Evolutionary conservation across 768 basidiomycete species (phyloP), one percentile per base, ranked within the genome.

Genomic region (Suillus paluster): DNA sequence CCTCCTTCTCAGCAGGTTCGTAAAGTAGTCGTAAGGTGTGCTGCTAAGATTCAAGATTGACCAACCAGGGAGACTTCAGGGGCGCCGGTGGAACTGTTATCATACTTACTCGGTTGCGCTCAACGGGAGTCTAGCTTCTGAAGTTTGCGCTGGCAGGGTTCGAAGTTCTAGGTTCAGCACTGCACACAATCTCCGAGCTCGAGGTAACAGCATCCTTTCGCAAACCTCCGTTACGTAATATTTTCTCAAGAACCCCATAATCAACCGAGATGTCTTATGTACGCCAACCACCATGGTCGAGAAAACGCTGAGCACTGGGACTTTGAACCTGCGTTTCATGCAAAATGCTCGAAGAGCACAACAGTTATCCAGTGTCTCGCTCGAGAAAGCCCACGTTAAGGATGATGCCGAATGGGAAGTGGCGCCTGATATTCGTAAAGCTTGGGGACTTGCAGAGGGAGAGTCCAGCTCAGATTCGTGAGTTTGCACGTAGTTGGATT

Each of bases 401-500:
- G 87, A 90, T 68, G 86, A 88, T 56, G 86, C 81, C 0, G 79
- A 87, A 68, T 90, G 89, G 89, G 83, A 86, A 66, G 78, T 90
- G 10, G 73, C 84, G 17, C 72, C 79, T 60, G 82, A 83, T 45
- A 73, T 84, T 15, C 78, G 79, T 64, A 81, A 86, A 45, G 81
- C 84, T 1, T 89, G 88, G 88, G 76, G 69, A 4, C 67, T 67
- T 5, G 65, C 9, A 45, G 63, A 39, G 17, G 36, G 49, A 27
- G 25, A 12, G 36, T 53, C 42, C 33, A 61, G 41, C 38, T 39
- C 36, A 30, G 41, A 46, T 23, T 44, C 52, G 67, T 64, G 66
- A 55, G 67, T 57, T 30, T 59, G 57, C 23, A 23, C 11, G 17
- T 39, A 57, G 19, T 34, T 34, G 12, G 55, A 52, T 63, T 63